Percentiles rank a stretch among this genome's conserved stretches.
phyloP scores from a whole-genome alignment of 345 rosid species.

The Euphorbia peplus region DNA sequence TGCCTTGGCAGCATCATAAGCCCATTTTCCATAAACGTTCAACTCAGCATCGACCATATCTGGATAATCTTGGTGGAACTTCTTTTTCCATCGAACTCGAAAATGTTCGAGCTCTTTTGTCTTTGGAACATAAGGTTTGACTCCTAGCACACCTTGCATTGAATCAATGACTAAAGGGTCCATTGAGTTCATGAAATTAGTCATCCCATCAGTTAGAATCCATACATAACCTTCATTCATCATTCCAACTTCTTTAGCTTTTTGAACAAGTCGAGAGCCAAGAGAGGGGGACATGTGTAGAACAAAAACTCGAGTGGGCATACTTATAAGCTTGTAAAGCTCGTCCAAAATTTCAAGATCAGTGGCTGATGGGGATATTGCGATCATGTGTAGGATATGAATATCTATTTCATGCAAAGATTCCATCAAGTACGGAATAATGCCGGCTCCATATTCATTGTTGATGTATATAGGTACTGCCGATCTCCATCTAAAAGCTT shows the following conservation, averaged over 20 bases:
- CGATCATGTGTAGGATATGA: constrained; percentile 20
- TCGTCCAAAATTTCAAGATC: constrained; percentile 19
- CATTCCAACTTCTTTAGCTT: constrained; percentile 30
- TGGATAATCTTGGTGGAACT: constrained; percentile 27
- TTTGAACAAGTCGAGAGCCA: constrained; percentile 27
- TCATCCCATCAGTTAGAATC: constrained; percentile 32
- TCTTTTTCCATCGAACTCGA: constrained; percentile 27
- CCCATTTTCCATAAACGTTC: constrained; percentile 30
- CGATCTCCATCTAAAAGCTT: constrained; percentile 35
- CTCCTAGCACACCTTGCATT: constrained; percentile 38
- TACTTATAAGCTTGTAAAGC: constrained; percentile 27
- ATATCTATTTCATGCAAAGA: constrained; percentile 27
- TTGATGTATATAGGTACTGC: constrained; percentile 35
- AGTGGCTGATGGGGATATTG: constrained; percentile 20
- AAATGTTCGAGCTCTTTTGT: constrained; percentile 25
- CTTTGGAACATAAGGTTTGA: constrained; percentile 23
- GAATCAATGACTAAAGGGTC: constrained; percentile 13
- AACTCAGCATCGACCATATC: constrained; percentile 12
- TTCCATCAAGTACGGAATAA: constrained; percentile 30
- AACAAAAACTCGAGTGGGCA: constrained; percentile 39
- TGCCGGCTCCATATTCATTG: constrained; percentile 32
- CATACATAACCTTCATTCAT: constrained; percentile 33
- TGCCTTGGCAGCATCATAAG: constrained; percentile 40
- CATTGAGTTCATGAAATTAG: background rate
- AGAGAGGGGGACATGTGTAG: constrained; percentile 35